Conservation (phyloP, 768 basidiomycete species). For the Infundibulicybe gibba region DNA sequence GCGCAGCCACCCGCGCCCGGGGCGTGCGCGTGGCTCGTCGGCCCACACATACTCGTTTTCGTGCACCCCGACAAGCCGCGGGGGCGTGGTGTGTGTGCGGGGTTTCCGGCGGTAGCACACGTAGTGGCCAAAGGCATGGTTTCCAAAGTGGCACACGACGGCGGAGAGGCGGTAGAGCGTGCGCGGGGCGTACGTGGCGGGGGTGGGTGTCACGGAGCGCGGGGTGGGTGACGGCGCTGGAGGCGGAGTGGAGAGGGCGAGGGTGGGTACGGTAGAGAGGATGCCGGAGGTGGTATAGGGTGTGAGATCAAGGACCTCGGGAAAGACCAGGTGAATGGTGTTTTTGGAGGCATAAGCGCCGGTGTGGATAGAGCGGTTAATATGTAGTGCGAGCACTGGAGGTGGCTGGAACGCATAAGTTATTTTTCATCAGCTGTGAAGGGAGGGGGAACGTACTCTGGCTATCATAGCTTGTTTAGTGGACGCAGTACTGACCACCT, state of each 20-base stretch:
- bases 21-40: slow-evolving; percentile 32
- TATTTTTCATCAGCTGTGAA: not conserved
- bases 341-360: slow-evolving; percentile 84
- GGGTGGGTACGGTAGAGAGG: slow-evolving; percentile 65
- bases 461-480: slow-evolving; percentile 94
- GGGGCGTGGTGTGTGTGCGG: slow-evolving; percentile 36
- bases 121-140: slow-evolving; percentile 93
- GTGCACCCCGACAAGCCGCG: slow-evolving; percentile 24
- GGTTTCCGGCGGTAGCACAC: slow-evolving; percentile 89
- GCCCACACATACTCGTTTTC: slow-evolving; percentile 49
- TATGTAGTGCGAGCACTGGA: slow-evolving; percentile 79
- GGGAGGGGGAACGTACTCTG: slow-evolving; percentile 47
- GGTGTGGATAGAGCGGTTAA: slow-evolving; percentile 85
- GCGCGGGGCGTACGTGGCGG: slow-evolving; percentile 45
- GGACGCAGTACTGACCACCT: slow-evolving; percentile 67
- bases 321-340: slow-evolving; percentile 73
- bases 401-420: slow-evolving; percentile 59
- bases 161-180: slow-evolving; percentile 84
- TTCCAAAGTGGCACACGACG: slow-evolving; percentile 90
- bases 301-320: slow-evolving; percentile 85
- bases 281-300: slow-evolving; percentile 82
- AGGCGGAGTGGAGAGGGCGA: slow-evolving; percentile 67
- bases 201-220: slow-evolving; percentile 54
- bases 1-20: slow-evolving; percentile 78
- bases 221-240: slow-evolving; percentile 26